Percentiles rank a stretch among this genome's conserved stretches.
Evolutionary conservation across 2,329 filamentous ascomycete species (phyloP).

Genomic region (Tolypocladium guangdongense): DNA sequence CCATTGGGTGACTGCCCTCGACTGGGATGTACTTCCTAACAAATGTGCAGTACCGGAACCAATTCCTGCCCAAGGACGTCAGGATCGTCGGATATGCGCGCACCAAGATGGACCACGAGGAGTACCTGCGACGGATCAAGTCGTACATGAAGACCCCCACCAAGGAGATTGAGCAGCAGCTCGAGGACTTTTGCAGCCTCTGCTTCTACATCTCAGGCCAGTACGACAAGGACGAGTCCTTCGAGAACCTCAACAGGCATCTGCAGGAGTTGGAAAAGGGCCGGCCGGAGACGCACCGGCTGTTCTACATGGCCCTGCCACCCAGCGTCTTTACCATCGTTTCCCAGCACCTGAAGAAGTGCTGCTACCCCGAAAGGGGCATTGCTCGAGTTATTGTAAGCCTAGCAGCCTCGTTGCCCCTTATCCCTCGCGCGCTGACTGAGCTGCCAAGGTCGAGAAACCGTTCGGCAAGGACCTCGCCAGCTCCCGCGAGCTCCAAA

Average conservation of each 20-base stretch:
- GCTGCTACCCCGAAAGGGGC: constrained; percentile 86
- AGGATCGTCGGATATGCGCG: constrained; percentile 97
- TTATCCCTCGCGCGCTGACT: constrained; percentile 13
- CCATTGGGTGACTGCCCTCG: background rate
- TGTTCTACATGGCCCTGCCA: constrained; percentile 99
- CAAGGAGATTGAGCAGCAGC: constrained; percentile 91
- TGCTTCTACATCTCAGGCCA: constrained; percentile 96
- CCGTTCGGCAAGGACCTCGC: constrained; percentile 95
- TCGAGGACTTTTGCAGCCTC: constrained; percentile 76
- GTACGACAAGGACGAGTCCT: constrained; percentile 95
- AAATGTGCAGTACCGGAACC: constrained; percentile 74
- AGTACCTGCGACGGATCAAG: constrained; percentile 88
- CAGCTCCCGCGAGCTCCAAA: constrained; percentile 89
- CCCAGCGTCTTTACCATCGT: constrained; percentile 97
- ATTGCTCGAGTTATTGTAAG: constrained; percentile 89
- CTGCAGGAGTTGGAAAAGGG: constrained; percentile 76
- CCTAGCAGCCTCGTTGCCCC: background rate
- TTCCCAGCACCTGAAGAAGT: constrained; percentile 92
- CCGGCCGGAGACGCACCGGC: constrained; percentile 72
- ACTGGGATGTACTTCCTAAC: background rate
- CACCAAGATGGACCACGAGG: constrained; percentile 97
- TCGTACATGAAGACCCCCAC: constrained; percentile 99
- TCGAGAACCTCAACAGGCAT: constrained; percentile 74
- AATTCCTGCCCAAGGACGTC: constrained; percentile 95
- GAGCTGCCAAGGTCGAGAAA: constrained; percentile 71